These are phyloP conservation scores for Calophaca sinica DNA, from an alignment of 306 rosid species.

Conservation along the genomic window DNA sequence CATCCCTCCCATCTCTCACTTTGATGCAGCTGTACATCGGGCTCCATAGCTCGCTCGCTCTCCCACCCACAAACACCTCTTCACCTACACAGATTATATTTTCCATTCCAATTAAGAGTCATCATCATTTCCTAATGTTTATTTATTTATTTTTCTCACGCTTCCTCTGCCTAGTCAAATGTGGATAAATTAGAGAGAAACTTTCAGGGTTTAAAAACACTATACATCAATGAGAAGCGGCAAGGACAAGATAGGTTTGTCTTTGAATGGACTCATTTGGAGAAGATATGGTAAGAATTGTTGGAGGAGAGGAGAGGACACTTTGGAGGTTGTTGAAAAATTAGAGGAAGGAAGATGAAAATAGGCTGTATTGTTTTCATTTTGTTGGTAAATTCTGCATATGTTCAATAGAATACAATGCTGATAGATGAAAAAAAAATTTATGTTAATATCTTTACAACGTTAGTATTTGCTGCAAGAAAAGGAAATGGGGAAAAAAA, in stretches of 20 bases:
- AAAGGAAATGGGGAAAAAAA: not conserved
- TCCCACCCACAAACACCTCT: not conserved
- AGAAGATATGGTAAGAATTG: not conserved
- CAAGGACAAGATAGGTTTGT: not conserved
- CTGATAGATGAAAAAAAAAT: not conserved
- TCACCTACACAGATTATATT: slow-evolving; percentile 9
- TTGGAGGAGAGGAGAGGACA: too few species aligned
- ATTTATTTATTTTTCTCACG: not conserved
- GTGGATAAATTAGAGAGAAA: not conserved
- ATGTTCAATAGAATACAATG: not conserved
- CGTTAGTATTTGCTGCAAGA: not conserved
- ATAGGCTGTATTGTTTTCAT: not conserved
- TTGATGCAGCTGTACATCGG: not conserved
- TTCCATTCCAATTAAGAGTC: too few species aligned
- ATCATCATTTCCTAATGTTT: too few species aligned
- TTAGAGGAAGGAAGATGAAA: too few species aligned
- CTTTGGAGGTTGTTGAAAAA: not conserved
- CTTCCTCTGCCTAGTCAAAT: slow-evolving; percentile 10
- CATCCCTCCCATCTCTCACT: not conserved
- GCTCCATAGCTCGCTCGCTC: not conserved
- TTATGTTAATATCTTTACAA: not conserved
- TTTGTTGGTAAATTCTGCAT: not conserved
- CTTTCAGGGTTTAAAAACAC: not conserved
- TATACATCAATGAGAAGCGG: not conserved
- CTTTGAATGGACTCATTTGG: not conserved